Percentiles rank a stretch among this genome's conserved stretches.
These are phyloP conservation scores for Hibiscus mutabilis DNA, from an alignment of 345 rosid genomes.

Conservation along the genomic window DNA sequence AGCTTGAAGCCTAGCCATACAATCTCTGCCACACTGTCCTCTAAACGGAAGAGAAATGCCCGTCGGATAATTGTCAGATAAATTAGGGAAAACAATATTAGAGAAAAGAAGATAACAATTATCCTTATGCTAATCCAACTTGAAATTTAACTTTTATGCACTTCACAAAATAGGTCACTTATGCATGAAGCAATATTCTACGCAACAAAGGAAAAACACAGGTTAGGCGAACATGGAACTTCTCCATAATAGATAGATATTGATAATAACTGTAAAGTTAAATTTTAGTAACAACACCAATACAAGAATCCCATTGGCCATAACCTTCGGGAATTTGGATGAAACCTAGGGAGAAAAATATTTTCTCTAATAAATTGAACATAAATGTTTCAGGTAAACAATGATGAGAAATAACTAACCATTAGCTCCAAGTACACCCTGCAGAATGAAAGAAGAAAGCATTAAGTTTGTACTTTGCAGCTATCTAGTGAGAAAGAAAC, in stretches of 20 bases:
- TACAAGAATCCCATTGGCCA: neutral
- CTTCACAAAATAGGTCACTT: neutral
- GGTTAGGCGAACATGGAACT: neutral
- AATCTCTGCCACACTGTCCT: constrained; percentile 19
- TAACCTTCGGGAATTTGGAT: neutral
- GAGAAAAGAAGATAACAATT: neutral
- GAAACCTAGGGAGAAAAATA: too few species aligned
- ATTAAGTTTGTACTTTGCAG: constrained; percentile 24
- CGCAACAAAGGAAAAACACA: neutral
- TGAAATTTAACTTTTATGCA: neutral
- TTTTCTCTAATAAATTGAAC: neutral
- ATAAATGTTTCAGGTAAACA: neutral
- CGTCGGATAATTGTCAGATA: constrained; percentile 26
- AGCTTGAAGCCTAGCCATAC: constrained; percentile 13
- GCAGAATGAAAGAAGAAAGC: constrained; percentile 25
- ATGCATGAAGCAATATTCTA: constrained; percentile 3
- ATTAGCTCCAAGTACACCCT: constrained; percentile 39
- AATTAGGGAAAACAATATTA: constrained; percentile 5
- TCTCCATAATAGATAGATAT: neutral
- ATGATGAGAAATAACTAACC: constrained; percentile 41
- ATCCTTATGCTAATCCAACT: neutral
- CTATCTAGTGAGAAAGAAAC: neutral
- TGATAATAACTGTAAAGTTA: neutral
- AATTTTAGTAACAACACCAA: neutral
- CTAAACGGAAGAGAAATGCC: constrained; percentile 26